Conservation (phyloP, 345 rosid species). For the Gossypioides kirkii region DNA sequence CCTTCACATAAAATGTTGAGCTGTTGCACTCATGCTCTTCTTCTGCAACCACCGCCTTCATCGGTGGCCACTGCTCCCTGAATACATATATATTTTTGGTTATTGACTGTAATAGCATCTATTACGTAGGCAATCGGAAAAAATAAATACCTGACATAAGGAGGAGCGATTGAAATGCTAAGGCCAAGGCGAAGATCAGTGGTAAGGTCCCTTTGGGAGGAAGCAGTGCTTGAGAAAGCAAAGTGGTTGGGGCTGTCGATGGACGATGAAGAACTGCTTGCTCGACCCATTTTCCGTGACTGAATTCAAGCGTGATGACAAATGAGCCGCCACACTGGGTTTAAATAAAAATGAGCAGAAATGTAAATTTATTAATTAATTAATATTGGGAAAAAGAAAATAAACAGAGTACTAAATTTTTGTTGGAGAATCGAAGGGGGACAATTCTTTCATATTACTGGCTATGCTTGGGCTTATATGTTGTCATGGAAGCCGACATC, state of each 20-base stretch:
- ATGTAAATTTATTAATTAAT: background rate
- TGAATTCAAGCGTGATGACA: constrained; percentile 12
- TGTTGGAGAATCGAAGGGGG: background rate
- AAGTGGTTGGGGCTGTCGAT: constrained; percentile 46
- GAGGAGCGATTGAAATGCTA: constrained; percentile 35
- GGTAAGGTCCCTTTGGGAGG: constrained; percentile 39
- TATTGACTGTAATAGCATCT: background rate
- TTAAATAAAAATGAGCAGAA: constrained; percentile 26
- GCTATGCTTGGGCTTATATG: constrained; percentile 33
- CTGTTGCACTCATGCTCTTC: constrained; percentile 58
- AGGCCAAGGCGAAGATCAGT: constrained; percentile 84
- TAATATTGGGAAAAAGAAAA: background rate
- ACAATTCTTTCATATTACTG: constrained; percentile 10
- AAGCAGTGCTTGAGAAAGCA: constrained; percentile 23
- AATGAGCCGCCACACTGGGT: constrained; percentile 60
- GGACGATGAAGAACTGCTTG: constrained; percentile 51
- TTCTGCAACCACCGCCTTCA: constrained; percentile 32
- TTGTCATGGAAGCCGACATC: constrained; percentile 45
- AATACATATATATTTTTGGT: background rate
- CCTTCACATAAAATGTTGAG: constrained; percentile 83
- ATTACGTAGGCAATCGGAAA: background rate
- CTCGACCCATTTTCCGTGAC: constrained; percentile 44
- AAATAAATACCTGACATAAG: constrained; percentile 19
- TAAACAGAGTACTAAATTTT: background rate
- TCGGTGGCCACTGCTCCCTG: constrained; percentile 34